Percentiles rank a stretch among this genome's conserved stretches.
phyloP scores from a whole-genome alignment of 192 early-diverging fungal species.

The Entophlyctis luteolus region DNA sequence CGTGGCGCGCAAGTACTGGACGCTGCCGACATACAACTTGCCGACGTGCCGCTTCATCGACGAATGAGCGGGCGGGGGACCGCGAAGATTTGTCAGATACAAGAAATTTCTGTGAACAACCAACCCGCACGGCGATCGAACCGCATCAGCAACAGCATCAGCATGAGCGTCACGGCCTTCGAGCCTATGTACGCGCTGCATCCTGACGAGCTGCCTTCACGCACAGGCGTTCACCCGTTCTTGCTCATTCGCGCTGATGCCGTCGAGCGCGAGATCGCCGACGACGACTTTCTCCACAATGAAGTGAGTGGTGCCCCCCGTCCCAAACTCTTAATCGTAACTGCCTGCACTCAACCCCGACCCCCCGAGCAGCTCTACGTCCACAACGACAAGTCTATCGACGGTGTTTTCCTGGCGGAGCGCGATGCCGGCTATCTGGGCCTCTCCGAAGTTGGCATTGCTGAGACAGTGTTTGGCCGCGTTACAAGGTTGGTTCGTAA shows the following conservation, averaged over 20 bases:
- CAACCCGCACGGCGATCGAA: too few species aligned
- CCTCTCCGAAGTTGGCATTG: background rate
- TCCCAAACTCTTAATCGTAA: background rate
- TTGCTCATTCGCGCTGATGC: slow-evolving; percentile 10
- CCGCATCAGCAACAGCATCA: too few species aligned
- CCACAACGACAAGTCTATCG: slow-evolving; percentile 18
- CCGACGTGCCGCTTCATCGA: slow-evolving; percentile 66
- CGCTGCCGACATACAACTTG: slow-evolving; percentile 67
- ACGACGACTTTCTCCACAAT: slow-evolving; percentile 7
- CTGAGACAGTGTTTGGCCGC: background rate
- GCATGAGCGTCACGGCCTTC: too few species aligned
- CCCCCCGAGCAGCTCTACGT: background rate
- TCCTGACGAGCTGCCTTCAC: background rate
- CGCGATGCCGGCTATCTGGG: background rate
- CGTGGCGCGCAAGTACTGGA: slow-evolving; percentile 74
- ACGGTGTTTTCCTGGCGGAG: slow-evolving; percentile 1
- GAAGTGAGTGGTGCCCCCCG: background rate
- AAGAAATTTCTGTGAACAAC: too few species aligned
- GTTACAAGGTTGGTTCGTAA: slow-evolving; percentile 4
- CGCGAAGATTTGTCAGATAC: too few species aligned
- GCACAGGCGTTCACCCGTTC: slow-evolving; percentile 5
- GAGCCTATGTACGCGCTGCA: background rate
- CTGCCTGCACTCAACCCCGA: background rate
- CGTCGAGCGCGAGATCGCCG: background rate
- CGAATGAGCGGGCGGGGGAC: too few species aligned